Base-by-base conservation (phyloP, 106 monocot species). In the Acorus calamus region DNA sequence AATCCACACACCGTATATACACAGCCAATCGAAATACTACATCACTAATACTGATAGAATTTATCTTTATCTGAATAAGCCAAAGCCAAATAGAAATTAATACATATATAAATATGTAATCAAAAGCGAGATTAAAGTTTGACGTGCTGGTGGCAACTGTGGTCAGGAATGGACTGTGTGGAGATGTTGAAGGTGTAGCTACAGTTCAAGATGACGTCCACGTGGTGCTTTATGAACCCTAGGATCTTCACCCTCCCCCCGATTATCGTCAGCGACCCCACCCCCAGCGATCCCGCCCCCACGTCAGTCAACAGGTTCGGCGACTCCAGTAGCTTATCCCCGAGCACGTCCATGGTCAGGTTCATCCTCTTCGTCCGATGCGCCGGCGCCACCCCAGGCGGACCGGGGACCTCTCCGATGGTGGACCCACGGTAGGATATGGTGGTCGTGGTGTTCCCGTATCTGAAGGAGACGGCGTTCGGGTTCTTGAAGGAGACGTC, bases 321-420 rank as follows among this genome's bases (percentile, higher is more conserved):
- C 47, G 76, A 59, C 3, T 11, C 47, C 2, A 66, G 6, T 60
- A 81, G 43, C 53, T 28, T 13, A 28, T 49, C 59, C 6, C 67
- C 65, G 7, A 92, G 55, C 74, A 92, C 76, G 59, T 92, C 79
- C 47, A 86, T 72, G 44, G 83, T 78, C 72, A 76, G 74, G 80
- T 86, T 91, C 78, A 86, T 79, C 61, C 69, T 46, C 56, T 12
- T 68, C 61, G 90, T 91, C 71, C 76, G 53, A 45, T 67, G 66
- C 42, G 90, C 80, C 50, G 52, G 11, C 3, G 83, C 78, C 57
- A 56, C 28, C 14, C 90, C 90, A 1, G 12, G 45, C 2, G 80
- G 86, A 12, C 73, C 86, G 60, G 81, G 76, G 14, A 71, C 90
- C n/a, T 79, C 78, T 14, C 90, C 86, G 9, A 91, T 62, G 50